Base-by-base conservation (phyloP, 2,329 filamentous ascomycete species). In the Penicillium sp. region DNA sequence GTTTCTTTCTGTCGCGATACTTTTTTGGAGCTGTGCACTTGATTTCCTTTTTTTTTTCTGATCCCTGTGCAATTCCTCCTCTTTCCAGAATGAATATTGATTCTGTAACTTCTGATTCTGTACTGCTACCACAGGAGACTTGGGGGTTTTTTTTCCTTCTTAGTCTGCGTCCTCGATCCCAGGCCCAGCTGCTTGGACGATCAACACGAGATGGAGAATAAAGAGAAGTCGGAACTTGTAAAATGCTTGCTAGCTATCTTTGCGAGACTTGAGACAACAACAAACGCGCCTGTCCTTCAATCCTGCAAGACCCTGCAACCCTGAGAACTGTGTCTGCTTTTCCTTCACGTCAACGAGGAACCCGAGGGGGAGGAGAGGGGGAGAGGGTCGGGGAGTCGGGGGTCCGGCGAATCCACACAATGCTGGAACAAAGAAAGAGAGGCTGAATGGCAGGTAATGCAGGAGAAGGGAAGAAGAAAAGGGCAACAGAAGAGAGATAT, bases 171-270 rank as follows among this genome's bases (percentile, higher is more conserved):
- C 68, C 70, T 67, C 61, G 63, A 65, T 66, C 62, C 63, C 59
- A 62, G 58, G 68, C 65, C 63, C 59, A 60, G 60, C 68, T 69
- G 70, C 70, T 66, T 72, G 72, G 66, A 72, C 68, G 62, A 70
- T 69, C 72, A 72, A 72, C 63, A 67, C 62, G 70, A 74, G 70
- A 73, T 73, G 72, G 70, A 75, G 72, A 72, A 65, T 71, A 73
- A 69, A 72, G 64, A 72, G 73, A 69, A 72, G 74, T 72, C 75
- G 71, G 66, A 77, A 75, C 68, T 77, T 78, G 75, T 78, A 76
- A 56, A 79, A 79, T 79, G 76, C 72, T 80, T 78, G 76, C 77
- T 80, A 79, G 77, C 78, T 79, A 80, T 75, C 70, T 76, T 75
- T 67, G 74, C 72, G 75, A 74, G 72, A 76, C 67, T 72, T 70